These are phyloP conservation scores for Corylus heterophylla DNA, from an alignment of 306 rosid species.

Conservation along the genomic window DNA sequence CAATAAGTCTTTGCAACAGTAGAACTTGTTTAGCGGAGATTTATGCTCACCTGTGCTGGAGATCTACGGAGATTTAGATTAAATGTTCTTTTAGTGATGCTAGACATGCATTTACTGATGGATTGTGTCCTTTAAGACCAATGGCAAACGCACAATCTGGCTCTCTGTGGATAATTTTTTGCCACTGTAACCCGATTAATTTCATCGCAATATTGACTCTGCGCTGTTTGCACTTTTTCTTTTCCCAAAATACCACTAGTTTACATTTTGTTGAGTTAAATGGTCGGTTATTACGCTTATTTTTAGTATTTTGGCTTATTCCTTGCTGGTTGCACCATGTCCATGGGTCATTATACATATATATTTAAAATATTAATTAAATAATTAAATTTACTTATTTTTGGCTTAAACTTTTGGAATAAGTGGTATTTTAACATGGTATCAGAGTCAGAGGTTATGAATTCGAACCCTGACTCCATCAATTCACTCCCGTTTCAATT, in stretches of 20 bases:
- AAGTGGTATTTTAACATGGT: no score
- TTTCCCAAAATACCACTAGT: not conserved
- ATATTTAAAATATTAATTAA: no score
- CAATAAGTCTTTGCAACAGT: not conserved
- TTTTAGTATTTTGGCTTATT: not conserved
- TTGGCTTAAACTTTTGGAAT: no score
- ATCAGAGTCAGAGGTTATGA: no score
- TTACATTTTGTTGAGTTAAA: not conserved
- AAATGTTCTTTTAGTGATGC: not conserved
- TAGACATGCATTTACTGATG: not conserved
- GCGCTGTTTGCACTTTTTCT: not conserved
- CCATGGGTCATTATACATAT: not conserved
- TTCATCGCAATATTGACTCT: not conserved
- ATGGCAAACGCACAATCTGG: not conserved
- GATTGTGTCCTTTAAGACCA: not conserved
- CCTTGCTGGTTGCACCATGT: not conserved
- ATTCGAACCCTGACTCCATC: no score
- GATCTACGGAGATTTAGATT: not conserved
- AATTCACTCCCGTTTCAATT: no score
- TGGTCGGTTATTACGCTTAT: not conserved
- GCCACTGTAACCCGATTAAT: not conserved
- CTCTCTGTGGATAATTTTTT: not conserved
- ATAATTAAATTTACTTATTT: no score
- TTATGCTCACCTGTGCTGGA: not conserved
- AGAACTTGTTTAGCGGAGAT: not conserved